phyloP scores from a whole-genome alignment of 225 moss, liverwort and hornwort genomes.

The Pseudisothecium myosuroides region DNA sequence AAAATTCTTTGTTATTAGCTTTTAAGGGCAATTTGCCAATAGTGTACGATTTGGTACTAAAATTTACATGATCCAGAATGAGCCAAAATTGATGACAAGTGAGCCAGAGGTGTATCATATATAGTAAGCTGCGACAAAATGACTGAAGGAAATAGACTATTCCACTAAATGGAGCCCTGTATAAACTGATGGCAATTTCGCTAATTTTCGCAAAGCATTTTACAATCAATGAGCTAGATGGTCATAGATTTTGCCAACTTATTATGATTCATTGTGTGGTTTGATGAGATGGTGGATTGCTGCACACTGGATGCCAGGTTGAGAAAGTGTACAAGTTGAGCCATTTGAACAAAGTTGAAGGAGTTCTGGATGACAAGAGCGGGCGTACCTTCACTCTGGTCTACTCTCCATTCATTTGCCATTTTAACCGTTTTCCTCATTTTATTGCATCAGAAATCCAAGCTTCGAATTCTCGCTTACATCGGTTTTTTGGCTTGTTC shows the following conservation, averaged over 20 bases:
- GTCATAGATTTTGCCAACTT: neutral
- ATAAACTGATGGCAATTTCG: neutral
- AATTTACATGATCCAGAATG: neutral
- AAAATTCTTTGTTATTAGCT: no score
- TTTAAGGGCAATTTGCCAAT: neutral
- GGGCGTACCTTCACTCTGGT: slow-evolving; percentile 91
- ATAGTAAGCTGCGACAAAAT: neutral
- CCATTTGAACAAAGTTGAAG: slow-evolving; percentile 77
- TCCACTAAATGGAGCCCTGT: neutral
- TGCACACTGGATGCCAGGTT: slow-evolving; percentile 23
- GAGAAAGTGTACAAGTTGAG: slow-evolving; percentile 78
- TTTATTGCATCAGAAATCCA: neutral
- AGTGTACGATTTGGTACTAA: neutral
- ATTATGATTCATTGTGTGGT: neutral
- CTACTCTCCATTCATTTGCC: neutral
- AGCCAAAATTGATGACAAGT: neutral
- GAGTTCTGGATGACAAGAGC: slow-evolving; percentile 67
- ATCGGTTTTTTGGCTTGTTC: neutral
- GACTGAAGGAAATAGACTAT: neutral
- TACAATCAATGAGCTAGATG: neutral
- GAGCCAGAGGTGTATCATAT: neutral
- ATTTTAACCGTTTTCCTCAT: neutral
- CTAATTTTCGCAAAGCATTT: neutral
- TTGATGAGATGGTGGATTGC: neutral
- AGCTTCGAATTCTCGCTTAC: neutral